Conservation (phyloP, 179 eudicot genomes). For the Carnegiea gigantea region DNA sequence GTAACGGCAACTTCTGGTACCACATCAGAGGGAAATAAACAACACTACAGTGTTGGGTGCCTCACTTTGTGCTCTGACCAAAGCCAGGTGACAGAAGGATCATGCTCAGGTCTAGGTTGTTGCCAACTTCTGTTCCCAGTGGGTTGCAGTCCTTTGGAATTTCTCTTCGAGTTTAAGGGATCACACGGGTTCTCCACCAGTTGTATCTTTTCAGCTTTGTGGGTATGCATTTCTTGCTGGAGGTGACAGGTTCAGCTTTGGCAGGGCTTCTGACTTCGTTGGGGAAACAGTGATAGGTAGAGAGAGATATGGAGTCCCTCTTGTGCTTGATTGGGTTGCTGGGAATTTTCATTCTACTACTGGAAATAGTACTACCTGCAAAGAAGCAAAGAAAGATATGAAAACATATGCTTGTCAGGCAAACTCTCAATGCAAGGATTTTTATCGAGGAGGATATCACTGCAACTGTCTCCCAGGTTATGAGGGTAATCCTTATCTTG, state of each 20-base stretch:
- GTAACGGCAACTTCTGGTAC: not conserved
- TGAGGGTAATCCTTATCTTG: slow-evolving; percentile 39
- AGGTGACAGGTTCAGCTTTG: slow-evolving; percentile 21
- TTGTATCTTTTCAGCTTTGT: slow-evolving; percentile 24
- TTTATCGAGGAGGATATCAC: slow-evolving; percentile 24
- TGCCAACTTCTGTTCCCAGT: slow-evolving; percentile 40
- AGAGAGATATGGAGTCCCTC: slow-evolving; percentile 14
- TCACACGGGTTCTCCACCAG: slow-evolving; percentile 19
- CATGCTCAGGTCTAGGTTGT: slow-evolving; percentile 52
- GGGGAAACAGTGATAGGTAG: not conserved
- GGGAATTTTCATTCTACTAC: slow-evolving; percentile 6
- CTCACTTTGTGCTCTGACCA: slow-evolving; percentile 27
- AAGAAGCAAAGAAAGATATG: slow-evolving; percentile 17
- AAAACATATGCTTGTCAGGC: slow-evolving; percentile 25
- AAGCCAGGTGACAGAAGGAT: slow-evolving; percentile 29
- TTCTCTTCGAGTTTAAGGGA: slow-evolving; percentile 11
- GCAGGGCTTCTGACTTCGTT: slow-evolving; percentile 15
- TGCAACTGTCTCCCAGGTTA: slow-evolving; percentile 33
- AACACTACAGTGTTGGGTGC: slow-evolving; percentile 24
- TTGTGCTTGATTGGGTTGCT: slow-evolving; percentile 39
- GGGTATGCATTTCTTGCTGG: slow-evolving; percentile 31
- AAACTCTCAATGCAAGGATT: slow-evolving; percentile 18
- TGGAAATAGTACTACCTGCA: slow-evolving; percentile 18
- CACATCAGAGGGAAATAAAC: not conserved
- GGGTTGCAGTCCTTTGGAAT: slow-evolving; percentile 25